Conservation (phyloP, 1,284 basidiomycete species). For the Apiotrichum sp. region DNA sequence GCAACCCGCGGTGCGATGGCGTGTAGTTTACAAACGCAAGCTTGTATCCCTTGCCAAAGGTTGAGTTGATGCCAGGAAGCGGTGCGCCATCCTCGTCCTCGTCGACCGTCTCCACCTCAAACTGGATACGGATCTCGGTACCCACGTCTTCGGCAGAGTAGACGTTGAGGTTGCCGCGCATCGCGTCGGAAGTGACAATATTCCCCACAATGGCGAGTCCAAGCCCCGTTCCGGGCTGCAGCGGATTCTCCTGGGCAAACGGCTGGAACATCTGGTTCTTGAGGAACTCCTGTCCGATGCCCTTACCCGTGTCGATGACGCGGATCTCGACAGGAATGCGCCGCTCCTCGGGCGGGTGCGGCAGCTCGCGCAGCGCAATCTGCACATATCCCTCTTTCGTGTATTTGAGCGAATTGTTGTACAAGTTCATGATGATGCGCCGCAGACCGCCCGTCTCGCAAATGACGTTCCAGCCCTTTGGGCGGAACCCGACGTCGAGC, state of each 20-base stretch:
- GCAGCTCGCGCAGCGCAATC: conserved; percentile 71
- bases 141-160: conserved; percentile 67
- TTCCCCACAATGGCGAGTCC: conserved; percentile 96
- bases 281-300: conserved; percentile 79
- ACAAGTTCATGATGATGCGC: conserved; percentile 88
- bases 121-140: conserved; percentile 87
- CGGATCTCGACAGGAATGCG: conserved; percentile 74
- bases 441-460: conserved; percentile 91
- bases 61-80: background rate
- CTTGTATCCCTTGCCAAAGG: conserved; percentile 49
- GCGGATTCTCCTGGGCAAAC: conserved; percentile 68
- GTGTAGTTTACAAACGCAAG: conserved; percentile 73
- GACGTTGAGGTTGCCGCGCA: conserved; percentile 65
- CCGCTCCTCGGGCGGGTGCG: conserved; percentile 53
- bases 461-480: conserved; percentile 75
- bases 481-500: conserved; percentile 59
- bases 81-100: background rate
- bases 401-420: conserved; percentile 92
- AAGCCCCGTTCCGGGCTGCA: conserved; percentile 85
- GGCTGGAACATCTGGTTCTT: conserved; percentile 96
- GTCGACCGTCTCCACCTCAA: conserved; percentile 60
- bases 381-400: conserved; percentile 86
- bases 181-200: conserved; percentile 69
- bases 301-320: conserved; percentile 88
- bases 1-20: conserved; percentile 59